Conservation (phyloP, 176 grass and related monocot genomes). For the Oryza punctata region DNA sequence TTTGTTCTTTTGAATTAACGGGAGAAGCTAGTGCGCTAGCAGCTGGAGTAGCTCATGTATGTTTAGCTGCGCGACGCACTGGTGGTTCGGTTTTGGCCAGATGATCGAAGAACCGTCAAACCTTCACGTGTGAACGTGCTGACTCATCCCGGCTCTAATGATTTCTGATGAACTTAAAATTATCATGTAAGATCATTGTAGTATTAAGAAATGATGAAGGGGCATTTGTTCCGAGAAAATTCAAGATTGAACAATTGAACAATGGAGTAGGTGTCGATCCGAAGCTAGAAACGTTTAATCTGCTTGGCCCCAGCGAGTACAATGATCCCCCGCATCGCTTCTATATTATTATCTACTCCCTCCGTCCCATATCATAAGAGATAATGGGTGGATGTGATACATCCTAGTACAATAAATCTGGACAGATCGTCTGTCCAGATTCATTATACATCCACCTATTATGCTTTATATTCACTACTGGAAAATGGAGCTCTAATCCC, state of each 20-base stretch:
- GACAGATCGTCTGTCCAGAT: too few relatives aligned
- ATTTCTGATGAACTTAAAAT: background rate
- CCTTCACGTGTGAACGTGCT: slow-evolving; percentile 28
- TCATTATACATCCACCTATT: too few relatives aligned
- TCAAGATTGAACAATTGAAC: background rate
- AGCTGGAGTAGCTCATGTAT: background rate
- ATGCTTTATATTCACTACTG: too few relatives aligned
- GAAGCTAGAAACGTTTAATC: background rate
- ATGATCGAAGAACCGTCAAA: background rate
- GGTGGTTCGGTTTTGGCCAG: background rate
- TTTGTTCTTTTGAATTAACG: background rate
- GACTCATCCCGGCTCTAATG: background rate
- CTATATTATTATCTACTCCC: too few relatives aligned
- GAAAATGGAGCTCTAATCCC: too few relatives aligned
- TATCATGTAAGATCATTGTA: background rate
- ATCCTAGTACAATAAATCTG: too few relatives aligned
- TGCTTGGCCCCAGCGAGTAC: background rate
- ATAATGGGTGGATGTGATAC: too few relatives aligned
- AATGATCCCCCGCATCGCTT: too few relatives aligned
- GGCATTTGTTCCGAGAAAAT: background rate
- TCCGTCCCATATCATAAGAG: too few relatives aligned
- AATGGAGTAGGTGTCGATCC: background rate
- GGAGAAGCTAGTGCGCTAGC: background rate
- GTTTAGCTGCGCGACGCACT: background rate
- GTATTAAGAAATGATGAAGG: background rate